Conservation (phyloP, 441 rosid species). For the Eruca vesicaria region DNA sequence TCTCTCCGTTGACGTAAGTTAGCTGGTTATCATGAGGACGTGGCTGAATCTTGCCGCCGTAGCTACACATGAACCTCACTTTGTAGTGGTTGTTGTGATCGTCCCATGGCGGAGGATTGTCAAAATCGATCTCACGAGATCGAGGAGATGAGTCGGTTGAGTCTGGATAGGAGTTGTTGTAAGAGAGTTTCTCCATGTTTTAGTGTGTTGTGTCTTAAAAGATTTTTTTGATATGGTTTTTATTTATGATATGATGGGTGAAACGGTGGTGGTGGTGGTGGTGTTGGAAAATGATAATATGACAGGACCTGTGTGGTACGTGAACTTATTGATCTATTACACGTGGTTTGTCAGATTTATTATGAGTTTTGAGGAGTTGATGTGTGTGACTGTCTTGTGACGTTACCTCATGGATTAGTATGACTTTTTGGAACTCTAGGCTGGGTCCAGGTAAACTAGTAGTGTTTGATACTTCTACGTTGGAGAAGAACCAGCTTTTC, state of each 20-base stretch:
- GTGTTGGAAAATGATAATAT: conserved; percentile 31
- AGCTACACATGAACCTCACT: conserved; percentile 87
- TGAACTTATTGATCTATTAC: conserved; percentile 22
- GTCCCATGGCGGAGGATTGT: conserved; percentile 81
- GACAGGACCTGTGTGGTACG: conserved; percentile 18
- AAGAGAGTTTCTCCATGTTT: conserved; percentile 35
- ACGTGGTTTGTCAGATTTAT: conserved; percentile 28
- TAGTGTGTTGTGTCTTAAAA: background rate
- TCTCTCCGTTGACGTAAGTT: conserved; percentile 79
- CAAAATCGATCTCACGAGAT: conserved; percentile 85
- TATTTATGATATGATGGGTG: background rate
- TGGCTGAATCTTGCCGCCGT: conserved; percentile 89
- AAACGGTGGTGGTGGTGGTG: conserved; percentile 12
- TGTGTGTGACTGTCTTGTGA: conserved; percentile 17
- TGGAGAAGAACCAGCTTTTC: background rate
- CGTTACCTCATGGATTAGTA: background rate
- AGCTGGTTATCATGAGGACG: conserved; percentile 92
- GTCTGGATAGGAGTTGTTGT: conserved; percentile 68
- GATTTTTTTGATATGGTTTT: background rate
- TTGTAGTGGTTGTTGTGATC: conserved; percentile 54
- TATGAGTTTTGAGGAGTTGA: conserved; percentile 11
- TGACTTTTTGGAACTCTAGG: background rate
- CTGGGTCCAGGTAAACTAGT: conserved; percentile 9
- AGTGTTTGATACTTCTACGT: conserved; percentile 20
- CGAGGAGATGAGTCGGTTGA: conserved; percentile 88